phyloP scores from a whole-genome alignment of 2,329 filamentous ascomycete genomes.

The Exophiala viscosa region DNA sequence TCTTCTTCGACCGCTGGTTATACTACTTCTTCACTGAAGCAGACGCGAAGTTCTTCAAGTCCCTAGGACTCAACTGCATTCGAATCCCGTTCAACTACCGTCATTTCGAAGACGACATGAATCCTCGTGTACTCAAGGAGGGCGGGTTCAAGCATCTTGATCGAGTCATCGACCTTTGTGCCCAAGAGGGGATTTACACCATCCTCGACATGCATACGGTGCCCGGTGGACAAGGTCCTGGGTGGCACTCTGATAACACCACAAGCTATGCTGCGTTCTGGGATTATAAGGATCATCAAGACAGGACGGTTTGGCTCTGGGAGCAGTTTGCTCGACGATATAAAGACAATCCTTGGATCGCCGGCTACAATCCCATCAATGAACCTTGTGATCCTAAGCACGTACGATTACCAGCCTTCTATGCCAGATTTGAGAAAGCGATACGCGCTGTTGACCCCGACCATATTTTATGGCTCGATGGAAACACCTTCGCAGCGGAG shows the following conservation, averaged over 20 bases:
- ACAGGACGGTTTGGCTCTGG: constrained; percentile 50
- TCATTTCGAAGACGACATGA: constrained; percentile 49
- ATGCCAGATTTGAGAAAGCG: constrained; percentile 45
- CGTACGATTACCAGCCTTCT: constrained; percentile 44
- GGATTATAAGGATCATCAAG: constrained; percentile 51
- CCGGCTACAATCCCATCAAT: constrained; percentile 53
- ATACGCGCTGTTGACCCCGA: constrained; percentile 46
- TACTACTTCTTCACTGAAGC: constrained; percentile 53
- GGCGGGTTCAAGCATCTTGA: constrained; percentile 49
- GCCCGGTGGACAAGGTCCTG: constrained; percentile 49
- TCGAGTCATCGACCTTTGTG: constrained; percentile 46
- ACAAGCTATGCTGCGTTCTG: constrained; percentile 48
- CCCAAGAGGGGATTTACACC: constrained; percentile 48
- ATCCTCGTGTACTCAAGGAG: constrained; percentile 41
- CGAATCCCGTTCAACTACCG: constrained; percentile 61
- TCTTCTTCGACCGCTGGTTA: constrained; percentile 33
- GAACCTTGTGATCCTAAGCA: constrained; percentile 50
- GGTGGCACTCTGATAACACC: constrained; percentile 50
- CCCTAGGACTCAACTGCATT: constrained; percentile 55
- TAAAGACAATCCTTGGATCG: constrained; percentile 46
- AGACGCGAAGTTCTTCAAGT: constrained; percentile 58
- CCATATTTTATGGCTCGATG: constrained; percentile 46
- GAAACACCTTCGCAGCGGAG: constrained; percentile 46
- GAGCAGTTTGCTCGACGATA: constrained; percentile 46
- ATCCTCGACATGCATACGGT: constrained; percentile 51